Base-by-base conservation (phyloP, 129 eudicot species). In the Sambucus nigra region DNA sequence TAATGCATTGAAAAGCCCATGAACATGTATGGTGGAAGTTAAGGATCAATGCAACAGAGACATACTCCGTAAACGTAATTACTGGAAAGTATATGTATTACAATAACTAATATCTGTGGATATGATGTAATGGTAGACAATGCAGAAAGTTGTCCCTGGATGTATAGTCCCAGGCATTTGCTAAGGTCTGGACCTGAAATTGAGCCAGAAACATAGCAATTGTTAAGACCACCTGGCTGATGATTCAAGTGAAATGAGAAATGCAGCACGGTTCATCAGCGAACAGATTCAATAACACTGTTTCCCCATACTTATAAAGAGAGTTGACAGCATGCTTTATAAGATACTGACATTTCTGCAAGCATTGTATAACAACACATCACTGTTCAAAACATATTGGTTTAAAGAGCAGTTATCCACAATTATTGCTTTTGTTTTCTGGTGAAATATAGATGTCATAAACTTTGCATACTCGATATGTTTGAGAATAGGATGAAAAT, bases 81-180 rank as follows among this genome's bases (percentile, higher is more conserved):
- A 4, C 21, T 12, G 45, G 45, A 40, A 58, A 35, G 21, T 20
- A 19, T 26, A 48, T 24, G 16, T 61, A 0, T 39, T 52, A 24
- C 14, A 44, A 50, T 55, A 32, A 57, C 4, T 23, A 28, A 22
- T 13, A 14, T 45, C 44, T 53, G 53, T 5, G 99, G 99, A 92
- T 92, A 92, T 92, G 99, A 72, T 92, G 99, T 48, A 92, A 83
- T 14, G 99, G 99, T 32, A 92, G 80, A 75, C 95, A 92, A 54
- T 92, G 94, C 72, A 92, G 72, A 79, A 92, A 86, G 16, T 80
- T 70, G 65, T 92, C 99, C 5, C 24, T 50, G 18, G 87, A 64
- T 64, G 94, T 74, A 70, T 92, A 92, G 57, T 67, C 99, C 99
- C 99, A 92, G 54, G 95, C 91, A 53, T 72, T 78, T 46, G 94